Evolutionary conservation across 306 rosid species (phyloP), one percentile per base, ranked within the genome.

Genomic region (Glycine latifolia): DNA sequence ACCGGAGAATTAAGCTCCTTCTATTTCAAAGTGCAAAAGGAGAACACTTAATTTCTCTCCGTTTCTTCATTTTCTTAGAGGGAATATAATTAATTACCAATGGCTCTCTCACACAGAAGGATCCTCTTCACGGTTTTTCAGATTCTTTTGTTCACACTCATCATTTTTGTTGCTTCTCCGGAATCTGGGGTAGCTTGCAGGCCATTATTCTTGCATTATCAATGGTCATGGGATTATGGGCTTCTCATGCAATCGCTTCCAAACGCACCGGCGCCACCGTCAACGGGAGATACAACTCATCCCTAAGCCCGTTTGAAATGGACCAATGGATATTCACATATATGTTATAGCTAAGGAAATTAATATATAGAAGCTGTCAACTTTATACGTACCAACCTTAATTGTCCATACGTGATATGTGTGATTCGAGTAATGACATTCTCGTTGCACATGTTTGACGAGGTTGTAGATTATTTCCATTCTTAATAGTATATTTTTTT

Each of bases 221-320:
- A 76, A 7, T 76, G 67, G 82, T 60, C 86, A 0, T 20, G 67
- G 54, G 81, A 85, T 20, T 55, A 20, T 39, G 83, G 79, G 3
- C 60, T 77, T 59, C 44, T 58, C 48, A 15, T 82, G 69, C 83
- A 72, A 56, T 73, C 78, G 10, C 83, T 85, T 81, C 7, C 56
- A 56, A 72, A 79, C 14, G 54, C 7, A 0, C 62, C 69, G 6
- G 46, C 76, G 0, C 59, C 68, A 7, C 33, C 16, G 0, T 59
- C 86, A 47, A 2, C 0, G 2, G 74, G 81, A 46, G 20, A 73
- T 69, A 49, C 63, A 11, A 50, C 49, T 26, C 87, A 73, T 67
- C 83, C 83, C 3, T 83, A 41, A 69, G n/a, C 31, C 71, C 13
- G 14, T 60, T 60, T 60, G 1, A 20, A 60, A 60, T 8, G 14